These are phyloP conservation scores for Verticillium isaacii DNA, from an alignment of 2,329 filamentous ascomycete genomes.

Conservation along the genomic window DNA sequence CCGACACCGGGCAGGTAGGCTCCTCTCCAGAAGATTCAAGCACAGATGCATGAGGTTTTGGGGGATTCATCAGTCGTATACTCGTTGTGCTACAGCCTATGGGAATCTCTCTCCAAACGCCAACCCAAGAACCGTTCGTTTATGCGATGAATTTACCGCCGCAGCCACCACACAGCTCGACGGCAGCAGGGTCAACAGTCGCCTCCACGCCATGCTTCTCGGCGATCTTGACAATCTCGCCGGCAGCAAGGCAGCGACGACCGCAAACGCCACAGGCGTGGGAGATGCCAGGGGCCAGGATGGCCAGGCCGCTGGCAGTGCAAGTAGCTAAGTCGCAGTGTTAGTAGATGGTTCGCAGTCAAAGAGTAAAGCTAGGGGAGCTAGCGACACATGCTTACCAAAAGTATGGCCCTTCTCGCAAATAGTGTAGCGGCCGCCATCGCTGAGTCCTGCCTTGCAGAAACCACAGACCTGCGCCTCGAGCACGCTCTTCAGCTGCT, in stretches of 20 bases:
- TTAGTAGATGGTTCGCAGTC: not conserved
- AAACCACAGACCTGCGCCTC: conserved; percentile 40
- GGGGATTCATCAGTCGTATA: not conserved
- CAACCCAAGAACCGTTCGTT: not conserved
- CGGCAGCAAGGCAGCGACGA: conserved; percentile 40
- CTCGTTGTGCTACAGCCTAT: not conserved
- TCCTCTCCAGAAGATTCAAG: too few relatives aligned
- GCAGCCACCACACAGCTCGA: conserved; percentile 32
- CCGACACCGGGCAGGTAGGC: too few relatives aligned
- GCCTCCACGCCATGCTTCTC: conserved; percentile 21
- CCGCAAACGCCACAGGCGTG: conserved; percentile 51
- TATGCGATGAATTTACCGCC: conserved; percentile 37
- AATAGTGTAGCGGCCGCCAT: conserved; percentile 26
- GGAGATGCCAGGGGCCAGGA: conserved; percentile 49
- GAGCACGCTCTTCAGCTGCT: conserved; percentile 32
- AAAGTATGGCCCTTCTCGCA: conserved; percentile 36
- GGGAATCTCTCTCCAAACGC: not conserved
- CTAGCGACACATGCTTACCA: conserved; percentile 22
- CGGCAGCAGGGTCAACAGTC: conserved; percentile 22
- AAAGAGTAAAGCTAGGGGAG: not conserved
- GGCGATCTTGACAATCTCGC: conserved; percentile 32
- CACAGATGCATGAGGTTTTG: too few relatives aligned
- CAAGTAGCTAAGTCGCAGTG: conserved; percentile 37
- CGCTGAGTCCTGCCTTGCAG: conserved; percentile 31
- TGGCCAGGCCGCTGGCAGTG: conserved; percentile 47